These are phyloP conservation scores for Globisporangium viniferum DNA, from an alignment of 352 stramenopile genomes.

Conservation along the genomic window DNA sequence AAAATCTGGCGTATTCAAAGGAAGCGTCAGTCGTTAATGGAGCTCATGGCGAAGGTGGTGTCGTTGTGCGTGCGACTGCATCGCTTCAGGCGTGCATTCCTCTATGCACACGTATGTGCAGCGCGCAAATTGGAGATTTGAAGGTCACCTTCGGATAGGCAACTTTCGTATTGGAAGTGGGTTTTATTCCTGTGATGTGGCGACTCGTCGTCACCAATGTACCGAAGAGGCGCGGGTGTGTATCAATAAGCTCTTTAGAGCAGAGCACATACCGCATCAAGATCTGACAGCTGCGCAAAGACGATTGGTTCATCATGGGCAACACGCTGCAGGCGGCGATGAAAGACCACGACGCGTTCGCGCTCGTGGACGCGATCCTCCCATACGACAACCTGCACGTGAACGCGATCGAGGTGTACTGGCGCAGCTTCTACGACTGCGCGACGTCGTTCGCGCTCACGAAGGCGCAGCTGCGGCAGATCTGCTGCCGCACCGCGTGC, in stretches of 20 bases:
- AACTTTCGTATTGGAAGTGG: background rate
- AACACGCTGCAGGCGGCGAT: slow-evolving; percentile 56
- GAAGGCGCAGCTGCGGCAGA: slow-evolving; percentile 49
- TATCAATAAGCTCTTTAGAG: background rate
- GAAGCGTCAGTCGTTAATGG: background rate
- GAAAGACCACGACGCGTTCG: slow-evolving; percentile 38
- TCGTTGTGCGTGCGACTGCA: no score
- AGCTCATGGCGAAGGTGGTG: background rate
- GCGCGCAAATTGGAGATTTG: background rate
- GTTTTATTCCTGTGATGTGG: slow-evolving; percentile 1
- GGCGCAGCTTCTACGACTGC: slow-evolving; percentile 82
- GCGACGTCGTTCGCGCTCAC: slow-evolving; percentile 69
- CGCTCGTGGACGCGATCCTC: slow-evolving; percentile 52
- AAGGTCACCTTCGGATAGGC: background rate
- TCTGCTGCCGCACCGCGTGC: slow-evolving; percentile 51
- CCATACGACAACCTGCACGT: slow-evolving; percentile 76
- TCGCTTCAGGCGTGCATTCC: background rate
- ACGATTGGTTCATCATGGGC: slow-evolving; percentile 24
- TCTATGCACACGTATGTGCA: background rate
- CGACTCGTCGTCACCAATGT: slow-evolving; percentile 15
- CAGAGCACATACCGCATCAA: background rate
- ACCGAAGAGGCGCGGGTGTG: slow-evolving; percentile 27
- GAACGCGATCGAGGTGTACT: slow-evolving; percentile 73
- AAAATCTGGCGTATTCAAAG: background rate
- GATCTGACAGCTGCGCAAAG: background rate